These are phyloP conservation scores for Chlorella sp. DNA, from an alignment of 139 green algal species.

Conservation along the genomic window DNA sequence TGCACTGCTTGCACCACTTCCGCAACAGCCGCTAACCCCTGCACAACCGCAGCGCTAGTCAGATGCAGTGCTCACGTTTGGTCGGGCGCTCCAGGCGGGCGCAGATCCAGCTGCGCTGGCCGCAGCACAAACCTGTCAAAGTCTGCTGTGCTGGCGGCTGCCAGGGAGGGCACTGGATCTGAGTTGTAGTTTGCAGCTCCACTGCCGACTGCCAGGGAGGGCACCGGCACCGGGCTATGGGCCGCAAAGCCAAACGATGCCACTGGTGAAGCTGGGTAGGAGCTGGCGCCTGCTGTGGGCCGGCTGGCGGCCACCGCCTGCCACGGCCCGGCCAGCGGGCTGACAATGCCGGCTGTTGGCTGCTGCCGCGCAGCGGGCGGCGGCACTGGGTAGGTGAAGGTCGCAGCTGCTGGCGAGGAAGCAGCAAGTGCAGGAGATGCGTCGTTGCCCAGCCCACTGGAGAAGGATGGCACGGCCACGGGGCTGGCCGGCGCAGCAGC, in stretches of 20 bases:
- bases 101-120: background rate
- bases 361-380: no score
- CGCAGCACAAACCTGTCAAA: background rate
- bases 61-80: background rate
- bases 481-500: background rate
- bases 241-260: constrained; percentile 3
- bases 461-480: background rate
- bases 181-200: no score
- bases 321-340: background rate
- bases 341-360: no score
- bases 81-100: background rate
- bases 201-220: background rate
- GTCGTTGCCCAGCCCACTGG: background rate
- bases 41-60: no score
- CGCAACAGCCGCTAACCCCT: no score
- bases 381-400: no score
- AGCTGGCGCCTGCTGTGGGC: background rate
- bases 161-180: background rate
- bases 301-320: background rate
- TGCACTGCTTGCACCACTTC: no score
- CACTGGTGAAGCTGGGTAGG: background rate
- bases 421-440: background rate
- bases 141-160: background rate
- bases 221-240: background rate
- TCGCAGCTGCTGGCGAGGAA: no score